These are phyloP conservation scores for Pseudocercospora musae DNA, from an alignment of 2,329 filamentous ascomycete genomes.

Conservation along the genomic window DNA sequence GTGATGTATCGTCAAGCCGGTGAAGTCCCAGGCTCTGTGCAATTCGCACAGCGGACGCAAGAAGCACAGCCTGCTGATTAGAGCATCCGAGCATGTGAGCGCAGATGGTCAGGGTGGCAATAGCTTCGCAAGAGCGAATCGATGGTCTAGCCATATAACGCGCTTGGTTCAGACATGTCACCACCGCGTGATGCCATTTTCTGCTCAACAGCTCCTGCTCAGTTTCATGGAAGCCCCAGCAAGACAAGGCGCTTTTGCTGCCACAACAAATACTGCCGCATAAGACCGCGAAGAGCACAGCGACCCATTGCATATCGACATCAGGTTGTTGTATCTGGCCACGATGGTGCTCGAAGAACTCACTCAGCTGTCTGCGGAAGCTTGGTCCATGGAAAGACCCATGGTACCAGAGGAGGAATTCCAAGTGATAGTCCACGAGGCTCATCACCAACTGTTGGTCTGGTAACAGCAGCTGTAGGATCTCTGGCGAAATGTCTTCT, in stretches of 20 bases:
- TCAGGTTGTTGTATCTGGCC: not conserved
- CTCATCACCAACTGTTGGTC: not conserved
- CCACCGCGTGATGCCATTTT: conserved; percentile 9
- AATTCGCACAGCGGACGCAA: conserved; percentile 11
- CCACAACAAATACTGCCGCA: conserved; percentile 8
- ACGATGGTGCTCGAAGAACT: not conserved
- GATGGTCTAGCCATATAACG: conserved; percentile 6
- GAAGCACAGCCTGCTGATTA: conserved; percentile 15
- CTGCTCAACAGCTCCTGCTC: conserved; percentile 6
- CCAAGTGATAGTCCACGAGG: conserved; percentile 12
- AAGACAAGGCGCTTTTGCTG: not conserved
- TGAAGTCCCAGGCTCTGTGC: conserved; percentile 11
- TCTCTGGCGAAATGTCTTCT: not conserved
- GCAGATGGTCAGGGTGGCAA: conserved; percentile 14
- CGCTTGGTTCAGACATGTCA: conserved; percentile 5
- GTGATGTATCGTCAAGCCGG: not conserved
- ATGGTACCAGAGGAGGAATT: conserved; percentile 15
- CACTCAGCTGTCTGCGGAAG: conserved; percentile 1
- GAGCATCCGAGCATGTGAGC: conserved; percentile 15
- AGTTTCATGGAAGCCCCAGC: not conserved
- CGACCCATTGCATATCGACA: conserved; percentile 11
- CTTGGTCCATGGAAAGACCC: conserved; percentile 8
- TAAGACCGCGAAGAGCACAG: conserved; percentile 11
- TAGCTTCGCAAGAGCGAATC: conserved; percentile 9
- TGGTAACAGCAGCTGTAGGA: conserved; percentile 8